Evolutionary conservation across 768 basidiomycete species (phyloP).

Genomic region (Stropharia rugosoannulata): DNA sequence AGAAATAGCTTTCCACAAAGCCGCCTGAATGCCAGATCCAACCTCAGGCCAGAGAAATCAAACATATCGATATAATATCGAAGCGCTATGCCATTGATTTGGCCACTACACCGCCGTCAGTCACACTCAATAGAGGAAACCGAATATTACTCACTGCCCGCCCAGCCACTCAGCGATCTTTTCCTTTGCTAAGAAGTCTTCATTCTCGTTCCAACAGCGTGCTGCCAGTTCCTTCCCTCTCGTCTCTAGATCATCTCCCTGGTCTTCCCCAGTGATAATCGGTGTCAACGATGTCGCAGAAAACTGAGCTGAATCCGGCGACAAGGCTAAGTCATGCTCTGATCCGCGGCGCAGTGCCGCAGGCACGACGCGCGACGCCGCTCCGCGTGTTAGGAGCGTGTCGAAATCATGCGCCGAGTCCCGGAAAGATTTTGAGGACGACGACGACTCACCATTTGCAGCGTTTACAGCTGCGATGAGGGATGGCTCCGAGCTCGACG

Average conservation of each 20-base stretch:
- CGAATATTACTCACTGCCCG: conserved; percentile 64
- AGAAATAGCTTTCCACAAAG: conserved; percentile 91
- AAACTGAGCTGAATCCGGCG: conserved; percentile 49
- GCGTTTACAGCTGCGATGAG: conserved; percentile 55
- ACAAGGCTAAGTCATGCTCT: conserved; percentile 43
- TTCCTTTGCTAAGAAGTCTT: conserved; percentile 77
- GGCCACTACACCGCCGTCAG: conserved; percentile 46
- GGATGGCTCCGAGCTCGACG: conserved; percentile 84
- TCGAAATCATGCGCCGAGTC: conserved; percentile 35
- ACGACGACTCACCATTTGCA: conserved; percentile 26
- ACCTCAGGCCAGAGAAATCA: conserved; percentile 77
- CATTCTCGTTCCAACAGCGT: conserved; percentile 86
- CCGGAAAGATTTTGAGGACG: conserved; percentile 18
- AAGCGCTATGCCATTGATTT: conserved; percentile 72
- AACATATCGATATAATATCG: conserved; percentile 85
- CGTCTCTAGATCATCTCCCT: conserved; percentile 50
- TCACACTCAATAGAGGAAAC: conserved; percentile 2
- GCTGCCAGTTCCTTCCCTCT: conserved; percentile 72
- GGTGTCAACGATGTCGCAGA: conserved; percentile 45
- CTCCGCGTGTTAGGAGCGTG: conserved; percentile 2
- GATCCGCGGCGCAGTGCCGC: conserved; percentile 27
- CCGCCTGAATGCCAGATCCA: conserved; percentile 91
- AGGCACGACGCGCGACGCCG: background rate
- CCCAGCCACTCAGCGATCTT: conserved; percentile 98
- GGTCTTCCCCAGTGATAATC: conserved; percentile 41